Evolutionary conservation across 495 filamentous ascomycete genomes (phyloP).

Genomic region (Penicillium lagena): DNA sequence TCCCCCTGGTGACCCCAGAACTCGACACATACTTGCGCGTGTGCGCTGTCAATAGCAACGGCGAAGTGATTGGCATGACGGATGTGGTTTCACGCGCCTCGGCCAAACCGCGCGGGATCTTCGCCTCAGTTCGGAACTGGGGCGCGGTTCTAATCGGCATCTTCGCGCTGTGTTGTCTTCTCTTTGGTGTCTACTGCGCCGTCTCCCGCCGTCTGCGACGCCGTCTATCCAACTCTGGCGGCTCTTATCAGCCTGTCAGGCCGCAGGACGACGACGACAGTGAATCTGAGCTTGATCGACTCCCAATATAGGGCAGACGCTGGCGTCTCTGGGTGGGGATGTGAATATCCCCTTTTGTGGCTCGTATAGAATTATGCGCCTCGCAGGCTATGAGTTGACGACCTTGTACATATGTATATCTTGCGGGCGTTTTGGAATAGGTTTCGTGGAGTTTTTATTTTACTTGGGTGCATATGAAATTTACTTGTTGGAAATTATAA

Average conservation of each 20-base stretch:
- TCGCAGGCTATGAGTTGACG: too few species aligned
- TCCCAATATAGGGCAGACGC: conserved; percentile 10
- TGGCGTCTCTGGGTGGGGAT: conserved; percentile 1
- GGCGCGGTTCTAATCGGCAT: conserved; percentile 3
- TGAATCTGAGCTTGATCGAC: conserved; percentile 2
- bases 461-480: too few species aligned
- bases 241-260: conserved; percentile 8
- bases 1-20: conserved; percentile 1
- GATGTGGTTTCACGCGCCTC: conserved; percentile 3
- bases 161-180: conserved; percentile 7
- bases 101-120: not conserved
- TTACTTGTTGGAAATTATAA: too few species aligned
- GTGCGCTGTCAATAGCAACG: conserved; percentile 7
- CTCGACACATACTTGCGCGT: conserved; percentile 12
- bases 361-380: not conserved
- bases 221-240: not conserved
- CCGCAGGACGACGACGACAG: conserved; percentile 10
- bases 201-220: conserved; percentile 3
- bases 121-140: not conserved
- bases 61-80: conserved; percentile 10
- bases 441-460: too few species aligned
- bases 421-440: too few species aligned
- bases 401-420: too few species aligned
- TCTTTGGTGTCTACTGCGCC: conserved; percentile 7
- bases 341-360: conserved; percentile 3